Evolutionary conservation across 768 basidiomycete genomes (phyloP).

Genomic region (Mycena haematopus): DNA sequence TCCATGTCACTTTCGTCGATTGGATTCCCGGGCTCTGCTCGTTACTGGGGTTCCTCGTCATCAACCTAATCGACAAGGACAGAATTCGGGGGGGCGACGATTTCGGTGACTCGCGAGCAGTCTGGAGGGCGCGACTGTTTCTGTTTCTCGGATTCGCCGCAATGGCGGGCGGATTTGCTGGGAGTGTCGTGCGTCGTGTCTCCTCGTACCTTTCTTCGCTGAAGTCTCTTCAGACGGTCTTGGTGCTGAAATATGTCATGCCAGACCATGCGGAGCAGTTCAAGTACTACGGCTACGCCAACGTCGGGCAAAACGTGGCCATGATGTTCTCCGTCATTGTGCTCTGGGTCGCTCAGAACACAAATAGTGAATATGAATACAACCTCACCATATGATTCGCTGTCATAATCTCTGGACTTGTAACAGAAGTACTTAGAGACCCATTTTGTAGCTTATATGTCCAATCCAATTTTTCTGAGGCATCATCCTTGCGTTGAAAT

Average conservation of each 20-base stretch:
- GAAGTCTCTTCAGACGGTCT: constrained; percentile 65
- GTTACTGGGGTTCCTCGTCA: constrained; percentile 88
- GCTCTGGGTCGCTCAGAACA: constrained; percentile 91
- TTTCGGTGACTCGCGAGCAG: constrained; percentile 81
- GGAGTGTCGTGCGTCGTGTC: constrained; percentile 79
- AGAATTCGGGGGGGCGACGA: constrained; percentile 79
- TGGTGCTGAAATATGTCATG: constrained; percentile 91
- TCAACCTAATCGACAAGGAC: constrained; percentile 96
- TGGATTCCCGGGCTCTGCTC: constrained; percentile 98
- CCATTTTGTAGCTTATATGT: neutral
- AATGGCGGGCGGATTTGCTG: constrained; percentile 98
- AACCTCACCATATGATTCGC: constrained; percentile 71
- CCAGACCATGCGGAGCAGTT: constrained; percentile 75
- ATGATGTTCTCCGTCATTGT: constrained; percentile 87
- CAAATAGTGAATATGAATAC: constrained; percentile 91
- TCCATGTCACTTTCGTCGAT: constrained; percentile 90
- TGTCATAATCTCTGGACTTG: neutral
- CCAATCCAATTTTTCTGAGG: neutral
- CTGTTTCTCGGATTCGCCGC: constrained; percentile 95
- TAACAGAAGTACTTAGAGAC: neutral
- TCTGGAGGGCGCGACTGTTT: constrained; percentile 90
- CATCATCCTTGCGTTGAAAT: too few species aligned
- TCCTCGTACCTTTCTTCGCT: constrained; percentile 1
- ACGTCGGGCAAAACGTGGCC: constrained; percentile 89
- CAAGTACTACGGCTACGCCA: constrained; percentile 92